These are phyloP conservation scores for Halophytophthora polymorphica DNA, from an alignment of 352 stramenopile genomes.

Conservation along the genomic window DNA sequence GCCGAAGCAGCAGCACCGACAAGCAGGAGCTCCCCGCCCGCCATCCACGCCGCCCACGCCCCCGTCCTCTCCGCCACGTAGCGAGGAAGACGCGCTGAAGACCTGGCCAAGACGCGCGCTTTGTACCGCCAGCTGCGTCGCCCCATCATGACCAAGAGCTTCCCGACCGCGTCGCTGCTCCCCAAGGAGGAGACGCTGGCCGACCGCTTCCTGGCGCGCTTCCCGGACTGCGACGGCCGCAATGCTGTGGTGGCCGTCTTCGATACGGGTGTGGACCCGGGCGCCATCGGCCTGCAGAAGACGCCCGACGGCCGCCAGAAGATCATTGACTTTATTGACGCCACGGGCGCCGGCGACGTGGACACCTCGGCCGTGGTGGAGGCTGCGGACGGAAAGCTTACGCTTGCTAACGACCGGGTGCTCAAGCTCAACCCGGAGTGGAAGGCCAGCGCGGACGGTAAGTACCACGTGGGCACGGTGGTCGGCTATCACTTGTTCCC, in stretches of 20 bases:
- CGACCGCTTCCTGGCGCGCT: constrained; percentile 66
- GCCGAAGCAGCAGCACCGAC: too few relatives aligned
- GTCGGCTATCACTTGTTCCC: constrained; percentile 90
- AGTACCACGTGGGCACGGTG: constrained; percentile 86
- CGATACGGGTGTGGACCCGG: constrained; percentile 95
- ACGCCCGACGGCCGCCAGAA: constrained; percentile 89
- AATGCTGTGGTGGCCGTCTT: constrained; percentile 93
- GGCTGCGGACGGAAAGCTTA: constrained; percentile 48
- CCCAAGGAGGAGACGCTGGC: constrained; percentile 92
- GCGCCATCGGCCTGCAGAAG: constrained; percentile 81
- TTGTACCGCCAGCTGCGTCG: too few relatives aligned
- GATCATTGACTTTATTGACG: constrained; percentile 95
- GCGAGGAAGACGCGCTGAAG: too few relatives aligned
- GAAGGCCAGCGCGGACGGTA: constrained; percentile 46
- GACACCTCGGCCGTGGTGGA: constrained; percentile 74
- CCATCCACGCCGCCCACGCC: too few relatives aligned
- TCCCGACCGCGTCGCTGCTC: constrained; percentile 68
- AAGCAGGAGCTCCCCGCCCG: too few relatives aligned
- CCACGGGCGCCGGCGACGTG: constrained; percentile 92
- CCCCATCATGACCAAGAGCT: constrained; percentile 42
- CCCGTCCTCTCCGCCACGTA: too few relatives aligned
- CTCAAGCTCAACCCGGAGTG: constrained; percentile 80
- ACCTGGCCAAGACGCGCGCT: too few relatives aligned
- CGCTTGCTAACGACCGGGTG: constrained; percentile 34
- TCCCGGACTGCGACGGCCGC: constrained; percentile 89